Evolutionary conservation across 2,329 filamentous ascomycete species (phyloP).

Genomic region (Xylaria sp.): DNA sequence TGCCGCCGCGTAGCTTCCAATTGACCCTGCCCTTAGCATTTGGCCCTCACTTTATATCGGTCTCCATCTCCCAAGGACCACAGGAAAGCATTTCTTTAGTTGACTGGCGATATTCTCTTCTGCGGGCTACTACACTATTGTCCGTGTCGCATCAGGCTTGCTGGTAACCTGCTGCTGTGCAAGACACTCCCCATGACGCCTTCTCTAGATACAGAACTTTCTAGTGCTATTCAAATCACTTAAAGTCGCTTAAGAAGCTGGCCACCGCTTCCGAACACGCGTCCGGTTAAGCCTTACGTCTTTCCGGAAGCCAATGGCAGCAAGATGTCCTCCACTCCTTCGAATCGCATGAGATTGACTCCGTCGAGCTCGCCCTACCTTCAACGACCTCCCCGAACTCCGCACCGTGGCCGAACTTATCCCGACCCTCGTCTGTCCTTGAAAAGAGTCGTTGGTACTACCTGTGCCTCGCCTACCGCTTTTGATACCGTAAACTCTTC

Average conservation of each 20-base stretch:
- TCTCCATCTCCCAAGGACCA: conserved; percentile 3
- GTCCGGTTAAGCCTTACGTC: conserved; percentile 11
- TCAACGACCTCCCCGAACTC: conserved; percentile 65
- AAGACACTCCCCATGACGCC: conserved; percentile 28
- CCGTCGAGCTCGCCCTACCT: conserved; percentile 76
- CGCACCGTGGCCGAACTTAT: conserved; percentile 52
- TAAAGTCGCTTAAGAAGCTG: conserved; percentile 28
- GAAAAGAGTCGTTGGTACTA: conserved; percentile 87
- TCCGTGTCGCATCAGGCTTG: conserved; percentile 14
- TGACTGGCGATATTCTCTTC: conserved; percentile 3
- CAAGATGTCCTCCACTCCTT: conserved; percentile 62
- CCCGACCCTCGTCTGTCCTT: conserved; percentile 69
- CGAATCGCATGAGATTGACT: conserved; percentile 67
- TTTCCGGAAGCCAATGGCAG: conserved; percentile 49
- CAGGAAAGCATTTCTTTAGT: conserved; percentile 7
- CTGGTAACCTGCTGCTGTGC: not conserved
- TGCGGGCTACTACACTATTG: conserved; percentile 3
- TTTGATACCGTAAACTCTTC: conserved; percentile 79
- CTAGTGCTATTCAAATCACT: conserved; percentile 29
- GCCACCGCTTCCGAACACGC: conserved; percentile 7
- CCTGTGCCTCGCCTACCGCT: conserved; percentile 79
- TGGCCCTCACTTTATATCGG: conserved; percentile 15
- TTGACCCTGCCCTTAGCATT: conserved; percentile 31
- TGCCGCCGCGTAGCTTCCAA: conserved; percentile 23
- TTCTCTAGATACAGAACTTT: conserved; percentile 23